A percentile compares a stretch with the other conserved stretches of the same genome.
Conservation (phyloP, 2,329 filamentous ascomycete genomes). For the Pseudogymnoascus sp. region DNA sequence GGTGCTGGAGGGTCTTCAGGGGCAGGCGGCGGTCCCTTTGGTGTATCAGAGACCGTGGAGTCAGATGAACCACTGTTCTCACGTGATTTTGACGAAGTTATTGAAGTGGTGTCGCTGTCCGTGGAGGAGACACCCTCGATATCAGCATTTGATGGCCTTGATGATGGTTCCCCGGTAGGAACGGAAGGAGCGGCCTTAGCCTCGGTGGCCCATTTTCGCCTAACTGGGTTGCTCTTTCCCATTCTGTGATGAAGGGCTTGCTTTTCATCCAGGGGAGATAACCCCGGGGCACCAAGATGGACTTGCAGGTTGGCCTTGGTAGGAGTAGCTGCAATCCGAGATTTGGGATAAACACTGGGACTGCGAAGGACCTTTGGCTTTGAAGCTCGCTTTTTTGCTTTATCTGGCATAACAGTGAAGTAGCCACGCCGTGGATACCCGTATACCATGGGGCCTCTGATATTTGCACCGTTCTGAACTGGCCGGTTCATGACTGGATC, state of each 20-base stretch:
- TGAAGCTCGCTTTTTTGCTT: neutral
- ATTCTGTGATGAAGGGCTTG: neutral
- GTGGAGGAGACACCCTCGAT: neutral
- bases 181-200: neutral
- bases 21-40: neutral
- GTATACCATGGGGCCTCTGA: neutral
- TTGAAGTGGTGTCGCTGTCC: neutral
- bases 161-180: neutral
- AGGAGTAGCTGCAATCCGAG: neutral
- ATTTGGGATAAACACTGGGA: neutral
- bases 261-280: neutral
- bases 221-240: neutral
- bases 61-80: neutral
- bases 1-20: neutral
- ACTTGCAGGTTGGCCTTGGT: neutral
- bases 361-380: neutral
- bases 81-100: neutral
- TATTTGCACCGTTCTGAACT: neutral
- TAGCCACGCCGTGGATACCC: neutral
- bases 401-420: neutral
- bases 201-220: neutral
- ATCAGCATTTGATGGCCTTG: neutral
- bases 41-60: neutral
- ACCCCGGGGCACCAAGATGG: neutral
- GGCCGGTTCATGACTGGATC: neutral